Percentiles rank a stretch among this genome's conserved stretches.
These are phyloP conservation scores for Torulaspora indica DNA, from an alignment of 805 yeast species.

Conservation along the genomic window DNA sequence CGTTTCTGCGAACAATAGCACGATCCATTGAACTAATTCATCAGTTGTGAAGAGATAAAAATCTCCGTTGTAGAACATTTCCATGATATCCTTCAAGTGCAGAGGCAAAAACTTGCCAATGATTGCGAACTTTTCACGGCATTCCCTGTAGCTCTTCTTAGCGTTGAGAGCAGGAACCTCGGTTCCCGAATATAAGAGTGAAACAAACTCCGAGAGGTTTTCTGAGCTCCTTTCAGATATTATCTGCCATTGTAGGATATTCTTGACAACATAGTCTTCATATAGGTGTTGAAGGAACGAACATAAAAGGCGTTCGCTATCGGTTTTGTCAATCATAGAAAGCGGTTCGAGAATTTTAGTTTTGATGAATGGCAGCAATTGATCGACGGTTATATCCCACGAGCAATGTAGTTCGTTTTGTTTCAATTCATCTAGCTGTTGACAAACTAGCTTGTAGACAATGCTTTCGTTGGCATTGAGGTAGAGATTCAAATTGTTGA, in stretches of 20 bases:
- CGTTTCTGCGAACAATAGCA: slow-evolving; percentile 41
- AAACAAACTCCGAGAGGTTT: slow-evolving; percentile 28
- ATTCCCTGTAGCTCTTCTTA: slow-evolving; percentile 23
- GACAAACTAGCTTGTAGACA: slow-evolving; percentile 10
- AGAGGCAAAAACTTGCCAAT: slow-evolving; percentile 29
- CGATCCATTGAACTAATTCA: slow-evolving; percentile 38
- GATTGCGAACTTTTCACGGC: slow-evolving; percentile 28
- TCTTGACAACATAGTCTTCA: slow-evolving; percentile 19
- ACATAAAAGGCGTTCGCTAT: slow-evolving; percentile 13
- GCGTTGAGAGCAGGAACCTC: slow-evolving; percentile 23
- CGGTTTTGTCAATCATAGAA: slow-evolving; percentile 11
- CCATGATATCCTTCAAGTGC: slow-evolving; percentile 43
- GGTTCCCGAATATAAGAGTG: slow-evolving; percentile 25
- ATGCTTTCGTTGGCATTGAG: slow-evolving; percentile 19
- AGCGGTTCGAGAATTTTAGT: slow-evolving; percentile 20
- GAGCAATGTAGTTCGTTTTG: slow-evolving; percentile 23
- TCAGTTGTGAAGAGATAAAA: slow-evolving; percentile 38
- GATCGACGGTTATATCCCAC: slow-evolving; percentile 22
- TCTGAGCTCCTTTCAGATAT: slow-evolving; percentile 35
- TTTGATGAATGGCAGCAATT: slow-evolving; percentile 24
- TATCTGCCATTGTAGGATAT: slow-evolving; percentile 30
- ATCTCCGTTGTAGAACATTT: slow-evolving; percentile 40
- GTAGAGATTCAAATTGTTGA: slow-evolving; percentile 20
- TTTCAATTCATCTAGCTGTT: slow-evolving; percentile 22
- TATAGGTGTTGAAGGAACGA: slow-evolving; percentile 23